A percentile compares a stretch with the other conserved stretches of the same genome.
Conservation (phyloP, 257 asterid genomes). For the Primulina tabacum region DNA sequence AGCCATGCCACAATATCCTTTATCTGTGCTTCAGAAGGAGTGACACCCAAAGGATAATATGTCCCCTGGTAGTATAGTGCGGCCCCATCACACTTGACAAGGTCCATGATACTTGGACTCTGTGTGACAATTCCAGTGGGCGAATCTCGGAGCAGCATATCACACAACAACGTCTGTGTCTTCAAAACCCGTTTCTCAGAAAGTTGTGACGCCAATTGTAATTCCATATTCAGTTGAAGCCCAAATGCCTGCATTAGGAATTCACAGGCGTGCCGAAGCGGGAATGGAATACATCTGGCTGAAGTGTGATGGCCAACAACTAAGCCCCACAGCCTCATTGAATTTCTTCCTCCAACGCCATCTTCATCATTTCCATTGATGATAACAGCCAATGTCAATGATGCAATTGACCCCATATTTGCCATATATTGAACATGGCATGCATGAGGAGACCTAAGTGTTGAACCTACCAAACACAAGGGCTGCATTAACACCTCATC, state of each 20-base stretch:
- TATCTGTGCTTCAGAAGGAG: slow-evolving; percentile 72
- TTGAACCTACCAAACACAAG: slow-evolving; percentile 58
- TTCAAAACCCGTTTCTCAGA: slow-evolving; percentile 69
- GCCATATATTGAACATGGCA: slow-evolving; percentile 70
- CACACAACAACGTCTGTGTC: slow-evolving; percentile 84
- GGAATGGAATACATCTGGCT: slow-evolving; percentile 62
- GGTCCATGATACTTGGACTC: slow-evolving; percentile 80
- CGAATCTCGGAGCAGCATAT: slow-evolving; percentile 78
- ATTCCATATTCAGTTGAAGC: slow-evolving; percentile 77
- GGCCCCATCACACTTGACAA: slow-evolving; percentile 85
- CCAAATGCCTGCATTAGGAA: slow-evolving; percentile 92
- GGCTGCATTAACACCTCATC: slow-evolving; percentile 63
- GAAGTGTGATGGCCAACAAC: slow-evolving; percentile 89
- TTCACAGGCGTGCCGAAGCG: slow-evolving; percentile 85
- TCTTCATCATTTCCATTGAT: slow-evolving; percentile 60
- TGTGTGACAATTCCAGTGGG: slow-evolving; percentile 72
- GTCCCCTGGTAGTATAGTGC: slow-evolving; percentile 66
- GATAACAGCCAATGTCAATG: slow-evolving; percentile 51
- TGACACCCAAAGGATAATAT: slow-evolving; percentile 59
- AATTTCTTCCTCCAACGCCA: slow-evolving; percentile 47
- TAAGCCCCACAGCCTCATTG: slow-evolving; percentile 88
- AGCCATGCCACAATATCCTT: slow-evolving; percentile 71
- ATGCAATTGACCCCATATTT: slow-evolving; percentile 65
- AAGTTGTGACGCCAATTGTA: slow-evolving; percentile 67
- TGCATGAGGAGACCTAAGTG: slow-evolving; percentile 62